Evolutionary conservation across 805 yeast genomes (phyloP).

Genomic region (Wickerhamomyces rabaulensis): DNA sequence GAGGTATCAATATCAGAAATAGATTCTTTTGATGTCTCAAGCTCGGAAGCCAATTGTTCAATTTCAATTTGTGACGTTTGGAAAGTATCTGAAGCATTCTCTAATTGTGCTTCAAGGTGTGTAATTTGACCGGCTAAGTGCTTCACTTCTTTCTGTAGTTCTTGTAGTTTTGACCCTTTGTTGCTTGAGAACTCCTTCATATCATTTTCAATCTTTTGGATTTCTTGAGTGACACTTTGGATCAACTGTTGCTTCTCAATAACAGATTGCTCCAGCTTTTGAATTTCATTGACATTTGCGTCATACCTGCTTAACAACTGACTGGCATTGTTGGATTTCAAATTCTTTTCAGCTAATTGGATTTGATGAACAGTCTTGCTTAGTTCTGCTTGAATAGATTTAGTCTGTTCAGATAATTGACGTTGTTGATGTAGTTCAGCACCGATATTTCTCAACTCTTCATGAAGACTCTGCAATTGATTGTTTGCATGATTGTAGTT

Average conservation of each 20-base stretch:
- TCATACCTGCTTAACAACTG: slow-evolving; percentile 47
- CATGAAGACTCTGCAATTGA: slow-evolving; percentile 36
- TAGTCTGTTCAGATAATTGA: slow-evolving; percentile 42
- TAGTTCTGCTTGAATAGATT: slow-evolving; percentile 51
- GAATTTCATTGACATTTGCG: slow-evolving; percentile 41
- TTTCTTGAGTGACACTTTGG: slow-evolving; percentile 34
- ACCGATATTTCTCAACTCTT: slow-evolving; percentile 36
- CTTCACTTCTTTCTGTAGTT: slow-evolving; percentile 49
- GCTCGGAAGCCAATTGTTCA: slow-evolving; percentile 62
- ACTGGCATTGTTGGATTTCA: slow-evolving; percentile 52
- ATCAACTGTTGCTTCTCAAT: slow-evolving; percentile 29
- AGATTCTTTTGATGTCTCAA: slow-evolving; percentile 38
- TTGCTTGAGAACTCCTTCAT: slow-evolving; percentile 75
- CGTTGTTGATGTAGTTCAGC: slow-evolving; percentile 38
- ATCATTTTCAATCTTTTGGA: slow-evolving; percentile 59
- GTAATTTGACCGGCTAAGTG: slow-evolving; percentile 32
- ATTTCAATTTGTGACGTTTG: slow-evolving; percentile 64
- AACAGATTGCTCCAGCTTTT: slow-evolving; percentile 34
- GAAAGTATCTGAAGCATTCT: slow-evolving; percentile 43
- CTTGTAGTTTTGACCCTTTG: slow-evolving; percentile 73
- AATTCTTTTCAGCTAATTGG: slow-evolving; percentile 46
- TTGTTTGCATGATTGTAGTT: slow-evolving; percentile 45
- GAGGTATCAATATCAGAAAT: slow-evolving; percentile 30
- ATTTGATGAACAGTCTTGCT: slow-evolving; percentile 56
- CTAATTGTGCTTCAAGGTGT: slow-evolving; percentile 34